phyloP scores from a whole-genome alignment of 2,329 filamentous ascomycete genomes.

The Dactylellina cionopaga region DNA sequence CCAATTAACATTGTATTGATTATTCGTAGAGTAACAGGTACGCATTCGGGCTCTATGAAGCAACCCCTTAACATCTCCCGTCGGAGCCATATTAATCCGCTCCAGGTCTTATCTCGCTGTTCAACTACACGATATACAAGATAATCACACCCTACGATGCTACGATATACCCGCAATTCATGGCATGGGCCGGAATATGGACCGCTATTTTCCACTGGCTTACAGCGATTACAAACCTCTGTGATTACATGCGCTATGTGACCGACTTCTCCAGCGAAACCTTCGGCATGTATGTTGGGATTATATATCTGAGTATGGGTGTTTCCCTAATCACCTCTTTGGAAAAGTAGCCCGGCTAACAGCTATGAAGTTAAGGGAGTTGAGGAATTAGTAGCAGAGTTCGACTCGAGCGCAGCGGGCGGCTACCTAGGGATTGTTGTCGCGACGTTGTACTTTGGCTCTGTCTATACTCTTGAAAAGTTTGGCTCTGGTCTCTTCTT shows the following conservation, averaged over 20 bases:
- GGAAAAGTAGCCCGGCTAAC: too few species aligned
- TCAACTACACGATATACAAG: slow-evolving; percentile 71
- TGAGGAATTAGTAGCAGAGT: slow-evolving; percentile 66
- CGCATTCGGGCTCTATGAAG: background rate
- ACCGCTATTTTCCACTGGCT: slow-evolving; percentile 69
- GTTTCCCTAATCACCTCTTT: background rate
- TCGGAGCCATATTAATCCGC: slow-evolving; percentile 56
- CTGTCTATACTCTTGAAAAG: slow-evolving; percentile 62
- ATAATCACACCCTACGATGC: slow-evolving; percentile 62
- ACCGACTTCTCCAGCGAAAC: slow-evolving; percentile 93
- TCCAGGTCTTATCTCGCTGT: slow-evolving; percentile 66
- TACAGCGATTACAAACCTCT: slow-evolving; percentile 77
- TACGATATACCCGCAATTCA: slow-evolving; percentile 67
- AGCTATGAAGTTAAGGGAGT: slow-evolving; percentile 60
- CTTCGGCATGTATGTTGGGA: slow-evolving; percentile 70
- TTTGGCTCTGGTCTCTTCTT: slow-evolving; percentile 64
- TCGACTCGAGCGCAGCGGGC: slow-evolving; percentile 26
- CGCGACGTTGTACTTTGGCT: slow-evolving; percentile 61
- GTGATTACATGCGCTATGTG: slow-evolving; percentile 87
- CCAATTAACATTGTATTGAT: slow-evolving; percentile 53
- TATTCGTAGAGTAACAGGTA: slow-evolving; percentile 60
- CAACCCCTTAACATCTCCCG: background rate
- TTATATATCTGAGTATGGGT: slow-evolving; percentile 48
- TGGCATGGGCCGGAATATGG: slow-evolving; percentile 79
- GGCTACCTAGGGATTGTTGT: slow-evolving; percentile 62